Evolutionary conservation across 371 early-diverging fungal genomes (phyloP), one percentile per base, ranked within the genome.

Genomic region (Mucor ambiguus): DNA sequence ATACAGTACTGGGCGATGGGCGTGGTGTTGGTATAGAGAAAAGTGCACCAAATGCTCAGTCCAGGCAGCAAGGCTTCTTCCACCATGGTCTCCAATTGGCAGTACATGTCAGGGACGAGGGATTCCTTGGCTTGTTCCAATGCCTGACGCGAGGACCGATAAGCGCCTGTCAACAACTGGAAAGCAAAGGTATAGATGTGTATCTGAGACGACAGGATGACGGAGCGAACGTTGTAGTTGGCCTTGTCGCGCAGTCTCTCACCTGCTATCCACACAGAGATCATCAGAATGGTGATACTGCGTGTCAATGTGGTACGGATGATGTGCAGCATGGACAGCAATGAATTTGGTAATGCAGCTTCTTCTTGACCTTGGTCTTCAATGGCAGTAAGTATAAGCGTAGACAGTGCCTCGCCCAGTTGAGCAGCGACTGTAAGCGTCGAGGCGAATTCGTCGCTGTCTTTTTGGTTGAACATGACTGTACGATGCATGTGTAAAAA

Each of bases 41-140:
- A 83, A 2, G 74, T 74, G n/a, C 73, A 71, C 84, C 84, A 83
- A 5, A 79, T 78, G n/a, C 81, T 70, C 4, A 82, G 56, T 8
- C 74, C 70, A 8, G 78, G 80, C 3, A 79, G 55, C 26, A 79
- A 26, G 3, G 78, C 56, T 20, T 74, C 75, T 9, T 79, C 69
- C 1, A 77, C 63, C 35, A 72, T 48, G 10, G 52, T 38, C 2
- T 63, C 67, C 14, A 80, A 16, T 2, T 63, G 61, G 7, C 52
- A 24, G 20, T 52, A 69, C 10, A 60, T 74, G 20, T 61, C 64
- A 12, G 60, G 58, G 10, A 20, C 29, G 18, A 73, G 26, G 4
- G 60, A 55, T n/a, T 66, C 68, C 35, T 73, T 66, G 3, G 63
- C 61, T 24, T 63, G 32, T 2, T 61, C 58, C 3, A 69, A 58